A percentile compares a stretch with the other conserved stretches of the same genome.
phyloP scores from a whole-genome alignment of 352 stramenopile genomes.

The Phytophthora ramorum region DNA sequence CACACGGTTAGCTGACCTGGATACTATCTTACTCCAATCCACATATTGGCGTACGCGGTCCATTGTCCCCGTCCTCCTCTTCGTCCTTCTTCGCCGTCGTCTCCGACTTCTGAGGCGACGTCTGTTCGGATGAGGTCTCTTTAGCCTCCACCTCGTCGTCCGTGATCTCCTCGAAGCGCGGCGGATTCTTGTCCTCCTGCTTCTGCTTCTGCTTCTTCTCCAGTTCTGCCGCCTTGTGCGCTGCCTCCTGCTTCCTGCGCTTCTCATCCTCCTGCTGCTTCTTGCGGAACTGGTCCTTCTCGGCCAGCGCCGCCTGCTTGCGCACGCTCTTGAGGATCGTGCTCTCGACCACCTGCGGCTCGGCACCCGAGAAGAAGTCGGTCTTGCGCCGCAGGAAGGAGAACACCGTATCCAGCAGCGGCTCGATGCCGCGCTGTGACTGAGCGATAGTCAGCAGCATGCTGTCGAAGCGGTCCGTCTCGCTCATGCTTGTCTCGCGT shows the following conservation, averaged over 20 bases:
- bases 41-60: conserved; percentile 52
- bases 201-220: conserved; percentile 72
- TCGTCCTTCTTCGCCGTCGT: conserved; percentile 59
- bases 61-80: conserved; percentile 61
- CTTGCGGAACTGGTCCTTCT: conserved; percentile 80
- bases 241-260: conserved; percentile 62
- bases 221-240: conserved; percentile 46
- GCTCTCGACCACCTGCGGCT: conserved; percentile 74
- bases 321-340: conserved; percentile 91
- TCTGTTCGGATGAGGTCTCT: conserved; percentile 25
- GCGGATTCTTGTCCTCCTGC: conserved; percentile 39
- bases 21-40: not conserved
- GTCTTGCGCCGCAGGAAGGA: conserved; percentile 99
- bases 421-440: conserved; percentile 97
- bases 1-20: conserved; percentile 6
- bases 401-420: conserved; percentile 98
- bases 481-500: conserved; percentile 54
- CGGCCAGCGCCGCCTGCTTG: conserved; percentile 91
- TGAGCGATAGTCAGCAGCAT: conserved; percentile 98
- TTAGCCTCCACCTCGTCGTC: conserved; percentile 57
- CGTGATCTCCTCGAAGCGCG: conserved; percentile 84
- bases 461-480: conserved; percentile 91
- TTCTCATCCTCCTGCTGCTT: conserved; percentile 87
- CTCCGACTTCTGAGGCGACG: conserved; percentile 20
- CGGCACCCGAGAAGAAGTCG: conserved; percentile 97